Conservation (phyloP, 208 protist species). For the Leishmania tarentolae region DNA sequence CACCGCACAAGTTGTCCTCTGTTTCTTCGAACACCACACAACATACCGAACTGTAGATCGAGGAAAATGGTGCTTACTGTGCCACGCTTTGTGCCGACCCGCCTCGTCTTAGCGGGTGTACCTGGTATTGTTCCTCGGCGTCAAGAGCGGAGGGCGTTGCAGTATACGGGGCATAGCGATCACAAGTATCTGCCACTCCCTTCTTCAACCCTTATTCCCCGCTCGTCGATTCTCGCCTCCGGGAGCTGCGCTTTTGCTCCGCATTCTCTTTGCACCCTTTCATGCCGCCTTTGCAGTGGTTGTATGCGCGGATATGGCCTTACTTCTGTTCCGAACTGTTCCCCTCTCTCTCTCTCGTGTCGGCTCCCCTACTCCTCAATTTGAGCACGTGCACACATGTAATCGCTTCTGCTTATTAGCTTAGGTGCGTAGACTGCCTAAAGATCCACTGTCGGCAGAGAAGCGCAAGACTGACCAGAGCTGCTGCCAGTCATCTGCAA, state of each 20-base stretch:
- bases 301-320: background rate
- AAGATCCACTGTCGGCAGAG: background rate
- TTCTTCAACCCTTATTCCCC: background rate
- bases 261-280: no score
- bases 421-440: background rate
- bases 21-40: background rate
- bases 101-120: background rate
- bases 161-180: conserved; percentile 1
- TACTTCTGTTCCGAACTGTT: background rate
- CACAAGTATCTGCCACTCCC: background rate
- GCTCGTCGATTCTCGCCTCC: background rate
- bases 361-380: background rate
- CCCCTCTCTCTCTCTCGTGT: background rate
- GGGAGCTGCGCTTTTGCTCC: background rate
- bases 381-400: background rate
- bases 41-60: background rate
- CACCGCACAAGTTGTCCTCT: background rate
- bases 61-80: background rate
- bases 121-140: background rate
- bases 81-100: background rate
- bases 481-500: background rate
- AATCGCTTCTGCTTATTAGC: background rate
- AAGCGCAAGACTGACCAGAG: background rate
- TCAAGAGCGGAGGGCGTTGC: background rate
- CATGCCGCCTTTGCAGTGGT: background rate